A percentile compares a stretch with the other conserved stretches of the same genome.
These are phyloP conservation scores for Silybum marianum DNA, from an alignment of 129 eudicot species.

Conservation along the genomic window DNA sequence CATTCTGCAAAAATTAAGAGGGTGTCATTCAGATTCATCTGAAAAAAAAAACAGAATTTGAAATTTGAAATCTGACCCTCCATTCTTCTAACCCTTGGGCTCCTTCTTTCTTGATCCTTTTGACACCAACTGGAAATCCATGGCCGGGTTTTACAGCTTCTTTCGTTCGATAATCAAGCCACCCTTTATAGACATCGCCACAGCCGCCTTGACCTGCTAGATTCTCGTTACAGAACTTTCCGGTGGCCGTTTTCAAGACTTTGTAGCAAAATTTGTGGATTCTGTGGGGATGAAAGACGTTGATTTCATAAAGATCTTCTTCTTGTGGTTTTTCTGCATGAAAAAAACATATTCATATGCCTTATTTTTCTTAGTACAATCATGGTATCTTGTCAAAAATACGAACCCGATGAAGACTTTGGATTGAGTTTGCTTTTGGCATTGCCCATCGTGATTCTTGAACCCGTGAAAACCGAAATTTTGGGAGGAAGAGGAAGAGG, in stretches of 20 bases:
- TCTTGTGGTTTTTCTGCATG: constrained; percentile 14
- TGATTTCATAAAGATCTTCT: background rate
- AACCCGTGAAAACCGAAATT: constrained; percentile 8
- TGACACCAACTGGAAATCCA: constrained; percentile 47
- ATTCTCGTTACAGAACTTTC: constrained; percentile 32
- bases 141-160: constrained; percentile 39
- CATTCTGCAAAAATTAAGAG: constrained; percentile 40
- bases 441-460: constrained; percentile 16
- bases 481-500: background rate
- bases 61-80: constrained; percentile 31
- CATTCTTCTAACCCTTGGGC: constrained; percentile 52
- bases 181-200: constrained; percentile 55
- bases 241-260: constrained; percentile 38
- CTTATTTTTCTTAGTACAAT: background rate
- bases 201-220: constrained; percentile 55
- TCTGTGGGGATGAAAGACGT: constrained; percentile 22
- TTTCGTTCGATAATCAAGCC: constrained; percentile 44
- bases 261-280: constrained; percentile 26
- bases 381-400: background rate
- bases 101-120: constrained; percentile 45
- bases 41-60: background rate
- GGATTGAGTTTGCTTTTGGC: constrained; percentile 7
- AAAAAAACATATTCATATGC: background rate
- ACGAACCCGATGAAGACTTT: constrained; percentile 16
- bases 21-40: background rate